phyloP scores from a whole-genome alignment of 2,329 filamentous ascomycete species.

The Colletotrichum abscissum region DNA sequence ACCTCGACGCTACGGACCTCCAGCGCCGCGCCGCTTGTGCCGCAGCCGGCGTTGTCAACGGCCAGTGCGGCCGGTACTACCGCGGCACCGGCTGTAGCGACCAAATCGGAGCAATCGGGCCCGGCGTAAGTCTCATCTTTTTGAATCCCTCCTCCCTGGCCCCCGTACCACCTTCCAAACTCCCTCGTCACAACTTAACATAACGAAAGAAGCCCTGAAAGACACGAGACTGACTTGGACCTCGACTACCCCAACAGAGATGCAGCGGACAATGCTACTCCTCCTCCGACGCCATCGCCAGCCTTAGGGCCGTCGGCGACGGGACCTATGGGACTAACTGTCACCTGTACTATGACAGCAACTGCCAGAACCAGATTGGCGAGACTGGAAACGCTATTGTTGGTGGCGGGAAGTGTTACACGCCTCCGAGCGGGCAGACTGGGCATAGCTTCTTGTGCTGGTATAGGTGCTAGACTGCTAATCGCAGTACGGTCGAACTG shows the following conservation, averaged over 20 bases:
- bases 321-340: not conserved
- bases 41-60: not conserved
- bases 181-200: not conserved
- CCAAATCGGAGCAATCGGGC: not conserved
- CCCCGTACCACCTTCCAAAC: not conserved
- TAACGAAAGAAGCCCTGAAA: too few relatives aligned
- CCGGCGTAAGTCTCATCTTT: not conserved
- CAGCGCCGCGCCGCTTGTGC: slow-evolving; percentile 3
- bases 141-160: not conserved
- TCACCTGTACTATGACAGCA: slow-evolving; percentile 4
- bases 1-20: not conserved
- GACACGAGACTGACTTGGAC: too few relatives aligned
- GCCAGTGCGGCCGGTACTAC: not conserved
- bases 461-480: slow-evolving; percentile 2
- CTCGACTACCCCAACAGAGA: not conserved
- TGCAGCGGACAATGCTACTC: slow-evolving; percentile 3
- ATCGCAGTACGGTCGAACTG: not conserved
- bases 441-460: slow-evolving; percentile 4
- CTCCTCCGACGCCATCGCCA: slow-evolving; percentile 6
- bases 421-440: not conserved
- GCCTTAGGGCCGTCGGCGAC: slow-evolving; percentile 2
- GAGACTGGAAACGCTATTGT: not conserved
- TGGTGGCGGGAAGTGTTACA: not conserved
- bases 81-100: slow-evolving; percentile 6
- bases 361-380: not conserved